These are phyloP conservation scores for Datura wrightii DNA, from an alignment of 257 asterid species.

Conservation along the genomic window DNA sequence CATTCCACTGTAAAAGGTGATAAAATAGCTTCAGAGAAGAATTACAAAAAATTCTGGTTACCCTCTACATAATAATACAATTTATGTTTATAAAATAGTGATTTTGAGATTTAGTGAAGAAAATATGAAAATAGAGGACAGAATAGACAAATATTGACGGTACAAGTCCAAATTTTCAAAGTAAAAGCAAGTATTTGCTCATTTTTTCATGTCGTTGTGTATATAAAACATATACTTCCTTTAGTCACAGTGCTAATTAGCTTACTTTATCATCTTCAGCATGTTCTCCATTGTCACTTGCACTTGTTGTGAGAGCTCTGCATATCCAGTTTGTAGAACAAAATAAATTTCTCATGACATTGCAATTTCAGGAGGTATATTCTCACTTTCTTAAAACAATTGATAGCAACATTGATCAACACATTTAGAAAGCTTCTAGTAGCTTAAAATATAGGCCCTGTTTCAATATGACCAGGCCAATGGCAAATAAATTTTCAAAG, in stretches of 20 bases:
- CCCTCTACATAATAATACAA: not conserved
- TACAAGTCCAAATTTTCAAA: not conserved
- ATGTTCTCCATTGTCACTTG: constrained; percentile 76
- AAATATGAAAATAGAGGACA: not conserved
- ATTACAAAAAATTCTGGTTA: not conserved
- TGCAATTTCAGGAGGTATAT: constrained; percentile 4
- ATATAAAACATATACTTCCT: constrained; percentile 12
- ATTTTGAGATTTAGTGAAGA: constrained; percentile 4
- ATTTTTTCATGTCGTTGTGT: not conserved
- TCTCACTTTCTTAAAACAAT: not conserved
- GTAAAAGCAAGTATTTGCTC: not conserved
- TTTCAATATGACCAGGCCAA: not conserved
- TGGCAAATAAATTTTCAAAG: not conserved
- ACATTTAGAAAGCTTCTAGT: not conserved
- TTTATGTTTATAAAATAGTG: not conserved
- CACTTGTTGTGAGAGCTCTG: constrained; percentile 81
- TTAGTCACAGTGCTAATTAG: constrained; percentile 31
- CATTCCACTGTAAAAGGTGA: constrained; percentile 61
- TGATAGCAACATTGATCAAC: not conserved
- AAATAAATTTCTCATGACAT: not conserved
- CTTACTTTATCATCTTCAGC: constrained; percentile 80
- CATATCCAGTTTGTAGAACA: not conserved
- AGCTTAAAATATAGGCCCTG: not conserved
- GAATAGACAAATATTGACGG: no score
- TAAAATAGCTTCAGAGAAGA: constrained; percentile 21